These are phyloP conservation scores for Microbotryum violaceum DNA, from an alignment of 1,284 basidiomycete genomes.

Conservation along the genomic window DNA sequence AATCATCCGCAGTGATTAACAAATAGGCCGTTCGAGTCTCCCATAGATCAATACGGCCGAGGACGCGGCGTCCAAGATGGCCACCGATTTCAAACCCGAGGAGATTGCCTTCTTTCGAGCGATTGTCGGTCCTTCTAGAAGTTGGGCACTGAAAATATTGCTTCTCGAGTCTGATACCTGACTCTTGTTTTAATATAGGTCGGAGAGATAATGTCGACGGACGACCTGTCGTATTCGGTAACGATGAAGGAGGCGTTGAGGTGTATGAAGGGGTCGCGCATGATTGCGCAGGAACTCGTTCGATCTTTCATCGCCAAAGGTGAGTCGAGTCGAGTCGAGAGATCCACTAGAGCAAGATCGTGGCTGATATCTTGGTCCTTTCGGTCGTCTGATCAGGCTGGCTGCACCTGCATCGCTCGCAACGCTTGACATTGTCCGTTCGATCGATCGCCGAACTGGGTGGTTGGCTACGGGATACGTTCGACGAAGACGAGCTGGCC, in stretches of 20 bases:
- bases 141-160: too few relatives aligned
- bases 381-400: constrained; percentile 19
- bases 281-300: constrained; percentile 59
- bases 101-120: constrained; percentile 77
- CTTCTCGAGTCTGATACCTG: too few relatives aligned
- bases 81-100: constrained; percentile 64
- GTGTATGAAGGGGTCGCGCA: constrained; percentile 56
- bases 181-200: constrained; percentile 48
- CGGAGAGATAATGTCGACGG: constrained; percentile 75
- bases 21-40: background rate
- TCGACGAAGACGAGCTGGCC: constrained; percentile 51
- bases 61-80: constrained; percentile 69
- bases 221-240: constrained; percentile 62
- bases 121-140: constrained; percentile 49
- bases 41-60: constrained; percentile 60
- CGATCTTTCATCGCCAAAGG: constrained; percentile 70
- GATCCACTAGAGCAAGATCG: background rate
- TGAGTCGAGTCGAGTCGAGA: constrained; percentile 39
- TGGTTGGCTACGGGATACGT: constrained; percentile 64
- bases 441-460: constrained; percentile 66
- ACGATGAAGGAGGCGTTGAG: constrained; percentile 64
- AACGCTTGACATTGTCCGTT: constrained; percentile 59
- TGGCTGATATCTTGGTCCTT: background rate
- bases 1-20: background rate
- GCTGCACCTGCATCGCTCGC: constrained; percentile 21